Evolutionary conservation across 768 basidiomycete species (phyloP), one percentile per base, ranked within the genome.

Genomic region (Serendipita sp.): DNA sequence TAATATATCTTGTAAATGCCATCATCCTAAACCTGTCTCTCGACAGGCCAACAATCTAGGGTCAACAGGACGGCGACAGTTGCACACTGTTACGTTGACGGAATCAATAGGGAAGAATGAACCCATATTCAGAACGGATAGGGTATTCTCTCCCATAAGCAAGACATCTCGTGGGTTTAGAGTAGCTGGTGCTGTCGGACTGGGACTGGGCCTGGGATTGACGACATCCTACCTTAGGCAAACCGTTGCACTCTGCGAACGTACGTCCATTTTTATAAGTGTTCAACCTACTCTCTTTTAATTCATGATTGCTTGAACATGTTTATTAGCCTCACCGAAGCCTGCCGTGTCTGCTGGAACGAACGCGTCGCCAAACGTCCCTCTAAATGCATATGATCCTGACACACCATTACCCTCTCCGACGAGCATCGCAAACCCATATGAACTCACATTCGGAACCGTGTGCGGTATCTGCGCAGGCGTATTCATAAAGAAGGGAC

Each of bases 401-500:
- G 46, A 56, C 45, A 18, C 60, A 38, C 63, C 44, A 30, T 32
- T 45, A 15, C 81, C 83, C 13, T 85, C 80, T 2, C 87, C 88
- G 1, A 68, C 74, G 51, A 92, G 92, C n/a, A 79, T 83, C 0
- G 78, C 96, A n/a, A 89, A 85, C 64, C 65, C 83, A 18, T 86
- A 86, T 70, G 86, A 95, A 68, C 81, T 98, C 32, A 78, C 85
- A 0, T 97, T 97, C 72, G 95, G 95, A 10, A 89, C 92, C 3
- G 85, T 89, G 0, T 82, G 85, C 65, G 95, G 95, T 0, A 72
- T 98, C 46, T 96, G 92, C 70, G 84, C 91, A 0, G 95, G 95
- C n/a, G n/a, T 98, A 0, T 98, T 98, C 71, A 78, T 95, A 69
- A 97, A 96, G 76, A 97, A 95, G 74, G 94, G 95, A n/a, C 83